A percentile compares a stretch with the other conserved stretches of the same genome.
These are phyloP conservation scores for Lasiosphaeris hirsuta DNA, from an alignment of 495 filamentous ascomycete species.

Conservation along the genomic window DNA sequence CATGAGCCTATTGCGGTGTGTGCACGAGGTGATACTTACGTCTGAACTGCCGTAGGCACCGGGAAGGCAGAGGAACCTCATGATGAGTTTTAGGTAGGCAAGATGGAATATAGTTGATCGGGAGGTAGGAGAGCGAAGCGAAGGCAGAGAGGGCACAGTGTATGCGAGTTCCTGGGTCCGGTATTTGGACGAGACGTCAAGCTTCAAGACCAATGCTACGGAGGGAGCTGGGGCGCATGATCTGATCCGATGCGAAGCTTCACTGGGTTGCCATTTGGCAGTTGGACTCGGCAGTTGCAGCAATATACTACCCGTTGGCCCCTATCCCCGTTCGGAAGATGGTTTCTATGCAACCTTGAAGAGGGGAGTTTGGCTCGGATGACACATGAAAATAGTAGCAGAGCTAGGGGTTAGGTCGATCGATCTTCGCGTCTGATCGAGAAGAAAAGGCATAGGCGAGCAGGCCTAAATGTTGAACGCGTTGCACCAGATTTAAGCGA, in stretches of 20 bases:
- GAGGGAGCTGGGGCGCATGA: constrained; percentile 8
- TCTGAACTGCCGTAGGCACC: constrained; percentile 51
- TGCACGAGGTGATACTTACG: constrained; percentile 31
- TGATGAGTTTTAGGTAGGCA: constrained; percentile 14
- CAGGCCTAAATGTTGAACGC: not conserved
- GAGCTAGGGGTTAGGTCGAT: not conserved
- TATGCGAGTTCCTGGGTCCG: constrained; percentile 1
- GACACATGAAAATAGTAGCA: constrained; percentile 5
- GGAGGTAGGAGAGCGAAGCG: too few species aligned
- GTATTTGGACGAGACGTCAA: constrained; percentile 8
- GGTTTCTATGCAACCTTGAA: constrained; percentile 13
- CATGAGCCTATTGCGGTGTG: not conserved
- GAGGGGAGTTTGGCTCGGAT: not conserved
- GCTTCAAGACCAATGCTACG: not conserved
- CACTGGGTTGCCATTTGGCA: constrained; percentile 16
- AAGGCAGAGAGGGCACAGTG: not conserved
- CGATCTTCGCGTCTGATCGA: not conserved
- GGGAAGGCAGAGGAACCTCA: constrained; percentile 44
- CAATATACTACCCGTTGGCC: constrained; percentile 18
- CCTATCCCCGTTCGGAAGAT: constrained; percentile 1
- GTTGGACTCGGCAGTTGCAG: constrained; percentile 18
- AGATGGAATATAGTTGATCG: too few species aligned
- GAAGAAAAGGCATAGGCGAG: not conserved
- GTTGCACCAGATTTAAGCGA: constrained; percentile 7
- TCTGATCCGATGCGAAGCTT: constrained; percentile 1